Base-by-base conservation (phyloP, 345 rosid genomes). In the Salix viminalis region DNA sequence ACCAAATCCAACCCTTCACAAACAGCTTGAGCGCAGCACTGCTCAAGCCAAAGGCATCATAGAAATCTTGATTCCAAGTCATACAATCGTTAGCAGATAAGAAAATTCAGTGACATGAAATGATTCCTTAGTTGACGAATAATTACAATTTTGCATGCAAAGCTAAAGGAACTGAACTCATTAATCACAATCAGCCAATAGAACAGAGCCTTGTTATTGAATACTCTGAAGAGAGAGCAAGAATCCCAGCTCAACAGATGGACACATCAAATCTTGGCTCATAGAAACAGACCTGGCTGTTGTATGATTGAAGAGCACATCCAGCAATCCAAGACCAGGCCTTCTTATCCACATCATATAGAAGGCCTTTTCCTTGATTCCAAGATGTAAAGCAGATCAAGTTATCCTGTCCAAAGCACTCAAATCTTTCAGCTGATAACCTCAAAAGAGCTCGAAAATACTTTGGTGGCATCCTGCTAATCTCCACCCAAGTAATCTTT, bases 241-340 rank as follows among this genome's bases (percentile, higher is more conserved):
- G 48, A 4, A 74, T 65, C 44, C 71, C 70, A 23, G 28, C 65
- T 85, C 80, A 88, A 70, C 65, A 41, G 70, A 90, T 75, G 46
- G 88, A 90, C 46, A 97, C 93, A 81, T 94, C 99, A 73, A 94
- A 94, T 86, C 99, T 86, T 44, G 99, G 99, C 90, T 94, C 99
- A 83, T 91, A 94, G 82, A 94, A 94, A 83, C 95, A 94, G 70
- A 88, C 95, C 85, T 94, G 99, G 81, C 94, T 92, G 80, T 90
- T 94, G 76, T 87, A 92, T n/a, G 97, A 94, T 88, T 94, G 97
- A 84, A 94, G 94, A 58, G 97, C 95, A 81, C 97, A 90, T 41
- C 97, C 96, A 9, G 92, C 91, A 77, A 95, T 95, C 97, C 97
- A 95, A 75, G 97, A 93, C 99, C 97, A 95, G 46, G 69, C 85